Evolutionary conservation across 192 early-diverging fungal genomes (phyloP).

Genomic region (Rhizoclosmatium globosum): DNA sequence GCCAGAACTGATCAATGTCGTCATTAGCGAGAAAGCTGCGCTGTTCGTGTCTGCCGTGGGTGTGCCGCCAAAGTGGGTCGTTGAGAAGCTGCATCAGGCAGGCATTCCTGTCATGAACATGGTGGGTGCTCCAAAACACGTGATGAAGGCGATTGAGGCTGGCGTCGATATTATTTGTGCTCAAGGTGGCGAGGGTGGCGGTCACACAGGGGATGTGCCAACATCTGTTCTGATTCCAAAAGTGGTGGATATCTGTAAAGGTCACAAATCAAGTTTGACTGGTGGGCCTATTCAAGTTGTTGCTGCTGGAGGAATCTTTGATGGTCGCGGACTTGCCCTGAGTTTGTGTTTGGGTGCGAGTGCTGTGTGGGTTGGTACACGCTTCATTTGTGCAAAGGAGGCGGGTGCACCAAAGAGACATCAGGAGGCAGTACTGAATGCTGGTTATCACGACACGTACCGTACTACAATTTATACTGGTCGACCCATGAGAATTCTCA

Average conservation of each 20-base stretch:
- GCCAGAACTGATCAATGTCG: slow-evolving; percentile 57
- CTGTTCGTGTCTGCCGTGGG: slow-evolving; percentile 58
- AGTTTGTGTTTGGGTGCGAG: slow-evolving; percentile 51
- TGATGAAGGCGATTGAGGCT: slow-evolving; percentile 48
- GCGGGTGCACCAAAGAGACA: slow-evolving; percentile 53
- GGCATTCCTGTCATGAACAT: slow-evolving; percentile 59
- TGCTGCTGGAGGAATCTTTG: slow-evolving; percentile 58
- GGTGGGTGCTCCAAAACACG: slow-evolving; percentile 59
- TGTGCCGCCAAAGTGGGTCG: slow-evolving; percentile 55
- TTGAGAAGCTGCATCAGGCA: slow-evolving; percentile 55
- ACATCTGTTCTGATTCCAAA: slow-evolving; percentile 53
- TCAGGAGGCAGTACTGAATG: slow-evolving; percentile 50
- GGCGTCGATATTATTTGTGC: slow-evolving; percentile 58
- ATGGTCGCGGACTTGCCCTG: slow-evolving; percentile 55
- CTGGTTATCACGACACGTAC: slow-evolving; percentile 53
- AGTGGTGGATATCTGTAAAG: slow-evolving; percentile 55
- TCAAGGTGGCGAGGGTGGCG: slow-evolving; percentile 58
- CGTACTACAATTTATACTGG: slow-evolving; percentile 54
- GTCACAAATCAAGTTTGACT: slow-evolving; percentile 45
- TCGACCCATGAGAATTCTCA: slow-evolving; percentile 50
- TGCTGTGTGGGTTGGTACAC: slow-evolving; percentile 59
- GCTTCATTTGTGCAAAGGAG: slow-evolving; percentile 55
- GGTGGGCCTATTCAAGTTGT: slow-evolving; percentile 52
- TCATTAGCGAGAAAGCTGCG: slow-evolving; percentile 48
- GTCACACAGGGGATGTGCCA: slow-evolving; percentile 53